Percentiles rank a stretch among this genome's conserved stretches.
phyloP scores from a whole-genome alignment of 2,329 filamentous ascomycete genomes.

The Cryphonectria naterciae region DNA sequence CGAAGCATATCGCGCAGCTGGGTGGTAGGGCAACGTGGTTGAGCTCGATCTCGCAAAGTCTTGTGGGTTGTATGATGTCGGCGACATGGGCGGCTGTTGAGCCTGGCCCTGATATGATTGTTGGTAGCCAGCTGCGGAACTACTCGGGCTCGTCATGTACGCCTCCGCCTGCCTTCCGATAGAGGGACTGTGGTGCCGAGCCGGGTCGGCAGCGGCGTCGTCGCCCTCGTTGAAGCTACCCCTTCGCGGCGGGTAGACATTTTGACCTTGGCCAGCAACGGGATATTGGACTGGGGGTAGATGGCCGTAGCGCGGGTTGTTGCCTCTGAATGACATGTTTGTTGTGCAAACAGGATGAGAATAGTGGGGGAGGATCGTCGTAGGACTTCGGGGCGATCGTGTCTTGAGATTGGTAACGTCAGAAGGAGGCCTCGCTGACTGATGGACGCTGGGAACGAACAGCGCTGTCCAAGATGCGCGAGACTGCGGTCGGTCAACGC shows the following conservation, averaged over 20 bases:
- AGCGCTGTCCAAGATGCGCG: constrained; percentile 8
- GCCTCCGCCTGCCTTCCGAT: constrained; percentile 59
- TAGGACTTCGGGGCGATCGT: constrained; percentile 2
- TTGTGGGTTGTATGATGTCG: constrained; percentile 71
- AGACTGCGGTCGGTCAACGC: not conserved
- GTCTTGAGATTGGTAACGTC: not conserved
- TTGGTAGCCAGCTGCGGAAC: constrained; percentile 55
- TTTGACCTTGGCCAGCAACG: constrained; percentile 48
- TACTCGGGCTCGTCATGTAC: constrained; percentile 60
- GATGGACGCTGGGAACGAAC: constrained; percentile 17
- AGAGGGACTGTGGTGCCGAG: constrained; percentile 32
- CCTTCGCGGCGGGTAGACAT: constrained; percentile 53
- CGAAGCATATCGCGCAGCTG: constrained; percentile 45
- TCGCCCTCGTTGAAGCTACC: constrained; percentile 79
- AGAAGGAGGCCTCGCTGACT: not conserved
- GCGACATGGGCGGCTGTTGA: constrained; percentile 49
- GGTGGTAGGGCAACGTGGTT: constrained; percentile 54
- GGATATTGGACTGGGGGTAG: constrained; percentile 69
- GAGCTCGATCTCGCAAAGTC: constrained; percentile 62
- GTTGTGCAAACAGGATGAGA: constrained; percentile 25
- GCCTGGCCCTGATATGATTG: constrained; percentile 54
- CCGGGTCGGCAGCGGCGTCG: constrained; percentile 59
- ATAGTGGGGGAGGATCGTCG: not conserved
- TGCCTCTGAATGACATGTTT: constrained; percentile 68
- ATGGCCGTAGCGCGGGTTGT: constrained; percentile 68